Evolutionary conservation across 805 yeast species (phyloP).

Genomic region (Saccharomycodes ludwigii): DNA sequence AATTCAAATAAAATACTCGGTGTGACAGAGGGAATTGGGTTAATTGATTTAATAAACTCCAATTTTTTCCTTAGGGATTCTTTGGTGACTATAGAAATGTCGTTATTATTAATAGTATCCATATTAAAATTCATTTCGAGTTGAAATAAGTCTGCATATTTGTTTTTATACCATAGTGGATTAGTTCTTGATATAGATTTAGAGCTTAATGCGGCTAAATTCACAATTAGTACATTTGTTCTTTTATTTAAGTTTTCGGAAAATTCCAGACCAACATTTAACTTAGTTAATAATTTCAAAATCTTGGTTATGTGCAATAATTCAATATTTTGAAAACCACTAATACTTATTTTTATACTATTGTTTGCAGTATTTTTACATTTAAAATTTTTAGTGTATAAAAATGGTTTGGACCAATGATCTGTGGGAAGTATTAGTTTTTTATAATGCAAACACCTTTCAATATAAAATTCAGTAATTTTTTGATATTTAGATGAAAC

Average conservation of each 20-base stretch:
- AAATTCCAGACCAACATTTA: conserved; percentile 16
- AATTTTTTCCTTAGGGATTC: conserved; percentile 23
- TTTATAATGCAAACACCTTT: conserved; percentile 53
- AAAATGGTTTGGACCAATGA: conserved; percentile 52
- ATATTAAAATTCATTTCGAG: conserved; percentile 6
- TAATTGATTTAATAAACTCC: conserved; percentile 19
- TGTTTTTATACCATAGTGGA: conserved; percentile 17
- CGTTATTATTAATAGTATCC: conserved; percentile 1
- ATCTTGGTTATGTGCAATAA: conserved; percentile 57
- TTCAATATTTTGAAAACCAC: conserved; percentile 74
- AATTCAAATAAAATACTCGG: conserved; percentile 21
- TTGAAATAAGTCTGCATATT: conserved; percentile 17
- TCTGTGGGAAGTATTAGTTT: conserved; percentile 32
- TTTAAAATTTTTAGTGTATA: conserved; percentile 15
- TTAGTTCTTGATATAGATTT: conserved; percentile 16
- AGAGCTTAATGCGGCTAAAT: conserved; percentile 16
- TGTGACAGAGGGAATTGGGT: conserved; percentile 20
- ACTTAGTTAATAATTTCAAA: conserved; percentile 30
- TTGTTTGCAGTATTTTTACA: conserved; percentile 18
- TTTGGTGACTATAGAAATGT: conserved; percentile 4
- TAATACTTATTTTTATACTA: conserved; percentile 32
- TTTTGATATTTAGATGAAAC: conserved; percentile 4
- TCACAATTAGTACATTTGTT: conserved; percentile 19
- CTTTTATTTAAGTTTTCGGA: conserved; percentile 16
- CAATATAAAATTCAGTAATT: conserved; percentile 73